Percentiles rank a stretch among this genome's conserved stretches.
These are phyloP conservation scores for Ceratobasidium sp. DNA, from an alignment of 1,284 basidiomycete species.

Conservation along the genomic window DNA sequence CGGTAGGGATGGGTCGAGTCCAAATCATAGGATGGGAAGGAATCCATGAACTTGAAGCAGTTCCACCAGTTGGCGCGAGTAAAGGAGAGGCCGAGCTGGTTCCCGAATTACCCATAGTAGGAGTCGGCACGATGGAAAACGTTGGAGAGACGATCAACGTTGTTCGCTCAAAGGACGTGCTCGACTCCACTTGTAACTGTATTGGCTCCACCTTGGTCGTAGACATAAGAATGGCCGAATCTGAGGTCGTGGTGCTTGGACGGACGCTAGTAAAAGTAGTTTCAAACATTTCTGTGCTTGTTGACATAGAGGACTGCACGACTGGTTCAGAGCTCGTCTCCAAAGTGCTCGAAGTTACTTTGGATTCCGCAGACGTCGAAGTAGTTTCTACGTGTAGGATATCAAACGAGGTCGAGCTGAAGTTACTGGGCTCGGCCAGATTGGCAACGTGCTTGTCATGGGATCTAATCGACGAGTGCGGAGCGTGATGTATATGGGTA, in stretches of 20 bases:
- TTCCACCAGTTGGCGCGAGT: background rate
- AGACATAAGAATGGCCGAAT: background rate
- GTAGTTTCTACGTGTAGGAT: constrained; percentile 19
- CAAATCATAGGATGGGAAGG: background rate
- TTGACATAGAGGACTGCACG: background rate
- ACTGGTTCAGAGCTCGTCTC: background rate
- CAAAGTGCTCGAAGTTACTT: background rate
- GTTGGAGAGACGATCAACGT: constrained; percentile 15
- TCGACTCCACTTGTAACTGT: constrained; percentile 11
- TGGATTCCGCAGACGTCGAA: background rate
- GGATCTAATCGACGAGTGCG: background rate
- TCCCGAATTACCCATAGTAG: background rate
- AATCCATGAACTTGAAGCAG: background rate
- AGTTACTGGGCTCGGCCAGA: background rate
- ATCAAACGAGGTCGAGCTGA: constrained; percentile 20
- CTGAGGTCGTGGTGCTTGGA: background rate
- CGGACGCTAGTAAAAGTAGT: background rate
- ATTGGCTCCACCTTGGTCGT: background rate
- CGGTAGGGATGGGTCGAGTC: constrained; percentile 14
- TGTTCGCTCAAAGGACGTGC: constrained; percentile 9
- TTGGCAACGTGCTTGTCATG: background rate
- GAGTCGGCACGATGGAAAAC: constrained; percentile 1
- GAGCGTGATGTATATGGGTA: background rate
- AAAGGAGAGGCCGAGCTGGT: background rate
- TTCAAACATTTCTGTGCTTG: background rate